Evolutionary conservation across 2,329 filamentous ascomycete species (phyloP), one percentile per base, ranked within the genome.

Genomic region (Ilyonectria sp.): DNA sequence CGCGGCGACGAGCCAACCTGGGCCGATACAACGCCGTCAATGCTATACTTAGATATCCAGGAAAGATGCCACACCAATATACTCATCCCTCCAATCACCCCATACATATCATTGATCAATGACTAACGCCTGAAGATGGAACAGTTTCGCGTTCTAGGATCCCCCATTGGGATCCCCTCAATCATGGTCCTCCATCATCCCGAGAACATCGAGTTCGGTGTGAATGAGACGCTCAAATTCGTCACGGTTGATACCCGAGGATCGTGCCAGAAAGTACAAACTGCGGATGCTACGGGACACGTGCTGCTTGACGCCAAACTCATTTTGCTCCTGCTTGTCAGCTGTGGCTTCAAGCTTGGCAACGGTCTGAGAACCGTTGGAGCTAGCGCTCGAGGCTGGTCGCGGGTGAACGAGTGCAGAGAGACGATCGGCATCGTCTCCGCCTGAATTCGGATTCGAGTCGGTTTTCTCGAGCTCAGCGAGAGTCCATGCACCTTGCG

Each of bases 251-350:
- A 96, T 94, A 1, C 93, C 93, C 23, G 90, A 90, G 1, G 90
- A 87, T 47, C 87, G 88, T 26, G 93, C 91, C 69, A 96, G 81
- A 71, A 92, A 82, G 79, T 90, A 95, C 71, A 96, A 80, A 79
- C 92, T 94, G 83, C 93, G 92, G 63, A 96, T 88, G 76, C 91
- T 93, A 9, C 92, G 91, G 40, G 90, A 91, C 50, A 96, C 90
- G 80, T 95, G 93, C 80, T 94, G 91, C 79, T 92, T 93, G 61
- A 96, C 89, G 15, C 90, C 92, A 62, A 92, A 88, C 80, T 94
- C 92, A 62, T 85, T 89, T 73, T 91, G 88, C 66, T 90, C 89
- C 72, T 87, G 86, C 69, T 84, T 85, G 44, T 83, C 85, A 2
- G 87, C 88, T 17, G 82, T 83, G 55, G 86, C 85, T 72, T 91